Evolutionary conservation across 2,329 filamentous ascomycete genomes (phyloP).

Genomic region (Penicillium sumatraense): DNA sequence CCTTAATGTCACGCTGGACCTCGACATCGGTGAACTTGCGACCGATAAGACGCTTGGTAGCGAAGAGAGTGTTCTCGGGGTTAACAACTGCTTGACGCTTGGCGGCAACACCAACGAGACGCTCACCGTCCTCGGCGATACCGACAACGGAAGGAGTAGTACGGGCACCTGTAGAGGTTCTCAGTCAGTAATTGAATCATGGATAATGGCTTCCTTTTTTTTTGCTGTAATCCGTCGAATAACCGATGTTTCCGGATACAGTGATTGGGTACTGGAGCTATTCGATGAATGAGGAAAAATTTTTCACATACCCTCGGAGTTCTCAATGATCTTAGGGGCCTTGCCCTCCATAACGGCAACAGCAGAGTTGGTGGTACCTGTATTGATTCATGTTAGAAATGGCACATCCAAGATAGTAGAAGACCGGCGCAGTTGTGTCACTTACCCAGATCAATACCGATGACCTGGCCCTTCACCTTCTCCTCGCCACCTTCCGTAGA

Average conservation of each 20-base stretch:
- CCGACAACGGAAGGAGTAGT: slow-evolving; percentile 94
- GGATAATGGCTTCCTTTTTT: neutral
- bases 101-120: slow-evolving; percentile 93
- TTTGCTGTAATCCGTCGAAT: neutral
- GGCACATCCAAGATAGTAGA: too few relatives aligned
- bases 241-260: neutral
- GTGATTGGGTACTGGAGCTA: neutral
- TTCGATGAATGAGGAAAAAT: slow-evolving; percentile 1
- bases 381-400: slow-evolving; percentile 19
- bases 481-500: slow-evolving; percentile 61
- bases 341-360: slow-evolving; percentile 98
- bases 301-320: slow-evolving; percentile 76
- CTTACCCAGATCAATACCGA: slow-evolving; percentile 95
- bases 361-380: slow-evolving; percentile 93
- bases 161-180: slow-evolving; percentile 66
- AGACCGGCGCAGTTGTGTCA: slow-evolving; percentile 29
- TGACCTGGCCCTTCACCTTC: slow-evolving; percentile 94
- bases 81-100: slow-evolving; percentile 99
- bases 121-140: slow-evolving; percentile 93
- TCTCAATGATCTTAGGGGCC: slow-evolving; percentile 93
- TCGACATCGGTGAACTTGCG: slow-evolving; percentile 94
- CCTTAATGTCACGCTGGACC: slow-evolving; percentile 95
- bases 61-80: slow-evolving; percentile 97
- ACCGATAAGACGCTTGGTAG: slow-evolving; percentile 97
- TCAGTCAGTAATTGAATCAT: slow-evolving; percentile 20